A percentile compares a stretch with the other conserved stretches of the same genome.
Conservation (phyloP, 495 filamentous ascomycete species). For the Talaromyces proteolyticus region DNA sequence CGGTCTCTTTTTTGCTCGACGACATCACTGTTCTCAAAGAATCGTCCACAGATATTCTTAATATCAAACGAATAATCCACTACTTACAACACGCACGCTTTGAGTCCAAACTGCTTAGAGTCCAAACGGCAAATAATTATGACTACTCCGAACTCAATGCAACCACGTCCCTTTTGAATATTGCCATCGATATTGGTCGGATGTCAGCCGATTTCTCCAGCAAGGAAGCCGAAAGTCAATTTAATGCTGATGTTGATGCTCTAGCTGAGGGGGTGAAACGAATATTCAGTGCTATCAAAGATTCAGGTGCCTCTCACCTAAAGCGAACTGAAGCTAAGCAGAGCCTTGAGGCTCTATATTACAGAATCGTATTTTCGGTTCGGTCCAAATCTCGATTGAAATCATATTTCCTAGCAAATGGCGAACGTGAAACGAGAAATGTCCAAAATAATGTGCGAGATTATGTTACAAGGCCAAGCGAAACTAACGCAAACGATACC, state of each 20-base stretch:
- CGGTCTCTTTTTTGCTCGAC: conserved; percentile 61
- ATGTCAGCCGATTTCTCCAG: conserved; percentile 18
- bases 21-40: conserved; percentile 40
- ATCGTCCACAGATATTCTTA: conserved; percentile 35
- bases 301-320: conserved; percentile 66
- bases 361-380: conserved; percentile 64
- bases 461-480: too few relatives aligned
- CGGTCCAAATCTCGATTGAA: conserved; percentile 58
- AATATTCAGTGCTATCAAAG: conserved; percentile 66
- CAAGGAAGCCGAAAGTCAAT: conserved; percentile 40
- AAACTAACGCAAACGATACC: not conserved
- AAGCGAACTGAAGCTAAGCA: conserved; percentile 69
- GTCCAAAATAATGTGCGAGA: too few relatives aligned
- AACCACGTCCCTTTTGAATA: conserved; percentile 60
- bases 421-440: too few relatives aligned
- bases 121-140: conserved; percentile 34
- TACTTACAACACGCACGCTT: conserved; percentile 47
- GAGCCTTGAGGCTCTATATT: conserved; percentile 62
- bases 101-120: conserved; percentile 29
- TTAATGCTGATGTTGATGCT: conserved; percentile 64
- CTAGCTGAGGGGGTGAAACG: conserved; percentile 56
- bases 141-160: conserved; percentile 64
- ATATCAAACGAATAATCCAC: conserved; percentile 43
- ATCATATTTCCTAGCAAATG: conserved; percentile 6
- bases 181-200: conserved; percentile 63